phyloP scores from a whole-genome alignment of 2,329 filamentous ascomycete genomes.

The Coniochaeta ligniaria region DNA sequence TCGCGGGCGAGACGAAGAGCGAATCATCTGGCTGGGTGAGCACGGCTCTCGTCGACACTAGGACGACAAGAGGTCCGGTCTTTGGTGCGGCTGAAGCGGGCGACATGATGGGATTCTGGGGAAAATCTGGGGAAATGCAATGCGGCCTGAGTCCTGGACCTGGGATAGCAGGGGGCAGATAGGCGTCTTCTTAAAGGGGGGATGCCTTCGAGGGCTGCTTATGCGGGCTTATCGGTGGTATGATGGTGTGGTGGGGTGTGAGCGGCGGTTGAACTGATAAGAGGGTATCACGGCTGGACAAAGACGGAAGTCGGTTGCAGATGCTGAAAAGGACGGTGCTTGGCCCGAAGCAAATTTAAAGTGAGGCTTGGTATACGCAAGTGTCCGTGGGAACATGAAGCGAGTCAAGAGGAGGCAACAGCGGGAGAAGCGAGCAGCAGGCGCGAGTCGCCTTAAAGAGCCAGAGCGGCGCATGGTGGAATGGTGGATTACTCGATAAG shows the following conservation, averaged over 20 bases:
- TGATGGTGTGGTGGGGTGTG: not conserved
- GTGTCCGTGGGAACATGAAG: not conserved
- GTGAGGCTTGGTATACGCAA: not conserved
- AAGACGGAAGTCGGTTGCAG: not conserved
- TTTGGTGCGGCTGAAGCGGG: not conserved
- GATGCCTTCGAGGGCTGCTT: not conserved
- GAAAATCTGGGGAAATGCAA: slow-evolving; percentile 2
- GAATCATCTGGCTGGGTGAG: slow-evolving; percentile 61
- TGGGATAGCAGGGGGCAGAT: not conserved
- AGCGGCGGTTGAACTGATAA: not conserved
- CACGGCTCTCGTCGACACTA: slow-evolving; percentile 79
- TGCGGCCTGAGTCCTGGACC: not conserved
- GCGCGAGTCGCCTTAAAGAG: not conserved
- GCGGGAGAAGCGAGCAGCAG: not conserved
- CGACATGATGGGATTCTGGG: slow-evolving; percentile 1
- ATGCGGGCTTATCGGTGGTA: slow-evolving; percentile 7
- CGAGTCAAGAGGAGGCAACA: not conserved
- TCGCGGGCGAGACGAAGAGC: slow-evolving; percentile 67
- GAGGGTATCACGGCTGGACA: slow-evolving; percentile 1
- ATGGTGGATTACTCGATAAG: not conserved
- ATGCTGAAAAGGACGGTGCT: not conserved
- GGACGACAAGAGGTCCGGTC: slow-evolving; percentile 49
- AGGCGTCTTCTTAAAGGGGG: not conserved
- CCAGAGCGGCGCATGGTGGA: not conserved
- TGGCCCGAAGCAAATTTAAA: not conserved